These are phyloP conservation scores for Posidonia oceanica DNA, from an alignment of 116 monocot species.

Conservation along the genomic window DNA sequence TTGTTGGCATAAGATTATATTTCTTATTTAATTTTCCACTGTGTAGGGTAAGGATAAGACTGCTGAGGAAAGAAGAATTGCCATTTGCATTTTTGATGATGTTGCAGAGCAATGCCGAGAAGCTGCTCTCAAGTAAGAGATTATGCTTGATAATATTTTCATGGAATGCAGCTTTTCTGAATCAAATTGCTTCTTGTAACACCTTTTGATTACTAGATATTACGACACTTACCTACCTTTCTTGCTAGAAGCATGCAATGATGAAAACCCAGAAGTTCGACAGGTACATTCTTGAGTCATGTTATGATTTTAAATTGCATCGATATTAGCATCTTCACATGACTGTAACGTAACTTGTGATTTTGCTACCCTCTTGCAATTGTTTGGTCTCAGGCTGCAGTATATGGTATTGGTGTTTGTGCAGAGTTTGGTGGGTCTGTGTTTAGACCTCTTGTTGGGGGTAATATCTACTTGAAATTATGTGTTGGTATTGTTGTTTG, in stretches of 20 bases:
- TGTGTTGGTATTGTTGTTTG: background rate
- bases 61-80: constrained; percentile 87
- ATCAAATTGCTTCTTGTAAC: background rate
- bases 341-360: background rate
- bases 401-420: constrained; percentile 96
- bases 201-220: constrained; percentile 32
- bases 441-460: constrained; percentile 85
- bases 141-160: background rate
- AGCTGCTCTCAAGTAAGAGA: constrained; percentile 74
- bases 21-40: background rate
- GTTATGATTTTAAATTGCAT: background rate
- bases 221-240: constrained; percentile 89
- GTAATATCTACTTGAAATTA: constrained; percentile 15
- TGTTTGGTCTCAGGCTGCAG: constrained; percentile 54
- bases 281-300: constrained; percentile 36
- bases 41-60: constrained; percentile 88
- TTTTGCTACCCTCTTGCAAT: background rate
- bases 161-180: background rate
- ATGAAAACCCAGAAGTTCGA: constrained; percentile 82
- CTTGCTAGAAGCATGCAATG: constrained; percentile 91
- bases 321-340: background rate
- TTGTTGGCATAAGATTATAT: no score
- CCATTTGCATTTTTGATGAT: constrained; percentile 99
- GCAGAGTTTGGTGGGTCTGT: constrained; percentile 88
- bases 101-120: constrained; percentile 94